Evolutionary conservation across 1,284 basidiomycete genomes (phyloP).

Genomic region (Cutaneotrichosporon dermatis): DNA sequence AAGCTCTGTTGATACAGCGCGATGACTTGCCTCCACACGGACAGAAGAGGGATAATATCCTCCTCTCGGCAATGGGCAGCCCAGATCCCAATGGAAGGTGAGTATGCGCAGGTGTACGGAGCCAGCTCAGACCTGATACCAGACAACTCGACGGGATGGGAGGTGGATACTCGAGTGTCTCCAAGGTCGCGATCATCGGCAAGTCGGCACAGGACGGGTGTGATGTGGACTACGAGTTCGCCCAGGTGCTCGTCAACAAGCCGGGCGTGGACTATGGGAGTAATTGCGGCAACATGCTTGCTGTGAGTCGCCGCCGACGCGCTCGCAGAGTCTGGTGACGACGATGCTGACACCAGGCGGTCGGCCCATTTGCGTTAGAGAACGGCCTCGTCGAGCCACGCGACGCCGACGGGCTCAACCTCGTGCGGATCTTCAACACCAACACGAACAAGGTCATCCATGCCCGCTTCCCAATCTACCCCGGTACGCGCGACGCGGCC

Average conservation of each 20-base stretch:
- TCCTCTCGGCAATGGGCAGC: constrained; percentile 75
- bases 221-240: constrained; percentile 34
- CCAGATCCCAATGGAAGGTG: constrained; percentile 62
- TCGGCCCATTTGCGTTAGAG: constrained; percentile 37
- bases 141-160: constrained; percentile 70
- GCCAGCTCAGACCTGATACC: not conserved
- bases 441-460: constrained; percentile 20
- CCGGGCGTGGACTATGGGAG: constrained; percentile 28
- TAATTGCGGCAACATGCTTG: constrained; percentile 39
- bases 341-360: constrained; percentile 18
- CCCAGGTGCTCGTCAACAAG: constrained; percentile 22
- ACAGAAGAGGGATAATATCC: constrained; percentile 58
- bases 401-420: constrained; percentile 11
- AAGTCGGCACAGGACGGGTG: constrained; percentile 26
- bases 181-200: constrained; percentile 71
- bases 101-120: not conserved
- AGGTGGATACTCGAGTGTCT: constrained; percentile 70
- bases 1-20: constrained; percentile 64
- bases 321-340: too few relatives aligned
- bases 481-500: constrained; percentile 54
- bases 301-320: constrained; percentile 11
- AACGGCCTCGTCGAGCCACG: constrained; percentile 7
- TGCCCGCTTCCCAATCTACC: constrained; percentile 7
- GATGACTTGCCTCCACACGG: constrained; percentile 55
- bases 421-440: constrained; percentile 19